phyloP scores from a whole-genome alignment of 2,329 filamentous ascomycete species.

The Tolypocladium guangdongense region DNA sequence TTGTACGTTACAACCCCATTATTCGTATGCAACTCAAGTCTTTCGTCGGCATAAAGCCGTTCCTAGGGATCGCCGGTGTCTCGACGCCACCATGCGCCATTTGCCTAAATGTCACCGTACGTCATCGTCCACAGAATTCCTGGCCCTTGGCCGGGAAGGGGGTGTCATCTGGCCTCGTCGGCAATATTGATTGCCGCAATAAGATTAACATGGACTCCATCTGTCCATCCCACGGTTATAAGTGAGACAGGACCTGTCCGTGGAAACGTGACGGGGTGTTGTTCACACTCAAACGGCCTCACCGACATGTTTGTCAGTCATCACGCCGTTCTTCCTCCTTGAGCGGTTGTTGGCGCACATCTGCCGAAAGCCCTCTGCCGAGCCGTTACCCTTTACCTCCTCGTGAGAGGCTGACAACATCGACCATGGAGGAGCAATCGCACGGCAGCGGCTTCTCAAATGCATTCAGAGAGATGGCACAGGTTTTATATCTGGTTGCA shows the following conservation, averaged over 20 bases:
- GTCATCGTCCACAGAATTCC: too few relatives aligned
- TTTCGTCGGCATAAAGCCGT: too few relatives aligned
- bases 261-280: neutral
- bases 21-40: too few relatives aligned
- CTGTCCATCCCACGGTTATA: neutral
- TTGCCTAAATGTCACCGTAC: neutral
- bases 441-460: neutral
- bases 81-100: neutral
- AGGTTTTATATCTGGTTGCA: too few relatives aligned
- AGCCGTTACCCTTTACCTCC: neutral
- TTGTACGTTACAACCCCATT: too few relatives aligned
- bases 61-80: too few relatives aligned
- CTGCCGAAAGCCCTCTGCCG: neutral
- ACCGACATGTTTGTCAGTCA: neutral
- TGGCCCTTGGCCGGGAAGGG: neutral
- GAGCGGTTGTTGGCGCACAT: too few relatives aligned
- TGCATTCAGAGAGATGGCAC: too few relatives aligned
- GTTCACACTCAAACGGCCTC: neutral
- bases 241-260: neutral
- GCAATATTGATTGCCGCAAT: neutral
- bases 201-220: neutral
- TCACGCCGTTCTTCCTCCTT: neutral
- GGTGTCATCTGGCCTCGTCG: neutral
- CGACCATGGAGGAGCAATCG: neutral
- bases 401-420: neutral